phyloP scores from a whole-genome alignment of 495 filamentous ascomycete genomes.

The Tuber aestivum region DNA sequence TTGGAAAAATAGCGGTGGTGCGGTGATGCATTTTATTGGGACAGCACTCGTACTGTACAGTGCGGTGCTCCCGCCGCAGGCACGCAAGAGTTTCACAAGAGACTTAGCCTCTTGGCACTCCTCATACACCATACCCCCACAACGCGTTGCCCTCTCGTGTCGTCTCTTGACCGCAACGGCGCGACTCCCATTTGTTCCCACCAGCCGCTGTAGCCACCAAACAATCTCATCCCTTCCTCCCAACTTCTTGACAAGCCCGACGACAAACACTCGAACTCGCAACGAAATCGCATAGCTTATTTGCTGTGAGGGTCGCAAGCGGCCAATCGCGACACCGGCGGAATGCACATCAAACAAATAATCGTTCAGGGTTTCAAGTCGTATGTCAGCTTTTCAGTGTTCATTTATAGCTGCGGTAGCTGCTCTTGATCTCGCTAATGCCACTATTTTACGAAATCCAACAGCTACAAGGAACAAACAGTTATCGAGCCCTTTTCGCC shows the following conservation, averaged over 20 bases:
- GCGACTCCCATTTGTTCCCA: background rate
- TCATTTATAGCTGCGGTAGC: constrained; percentile 4
- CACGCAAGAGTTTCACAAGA: background rate
- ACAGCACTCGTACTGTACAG: too few relatives aligned
- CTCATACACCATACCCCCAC: background rate
- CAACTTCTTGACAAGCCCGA: background rate
- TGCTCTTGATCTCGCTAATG: background rate
- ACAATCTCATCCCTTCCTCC: background rate
- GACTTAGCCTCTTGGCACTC: background rate
- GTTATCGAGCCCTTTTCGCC: constrained; percentile 97
- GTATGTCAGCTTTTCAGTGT: constrained; percentile 47
- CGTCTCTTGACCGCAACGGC: background rate
- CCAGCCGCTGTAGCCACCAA: background rate
- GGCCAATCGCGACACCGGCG: constrained; percentile 38
- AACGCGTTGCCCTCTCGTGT: constrained; percentile 4
- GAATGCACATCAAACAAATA: constrained; percentile 99
- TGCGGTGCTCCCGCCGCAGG: background rate
- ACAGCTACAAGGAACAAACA: constrained; percentile 97
- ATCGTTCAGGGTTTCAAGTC: constrained; percentile 99
- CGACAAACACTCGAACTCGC: background rate
- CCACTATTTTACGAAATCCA: constrained; percentile 1
- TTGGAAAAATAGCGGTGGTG: too few relatives aligned
- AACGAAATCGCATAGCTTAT: background rate
- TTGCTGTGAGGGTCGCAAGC: background rate
- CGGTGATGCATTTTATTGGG: too few relatives aligned